These are phyloP conservation scores for Bidens hawaiensis DNA, from an alignment of 140 eudicot species.

Conservation along the genomic window DNA sequence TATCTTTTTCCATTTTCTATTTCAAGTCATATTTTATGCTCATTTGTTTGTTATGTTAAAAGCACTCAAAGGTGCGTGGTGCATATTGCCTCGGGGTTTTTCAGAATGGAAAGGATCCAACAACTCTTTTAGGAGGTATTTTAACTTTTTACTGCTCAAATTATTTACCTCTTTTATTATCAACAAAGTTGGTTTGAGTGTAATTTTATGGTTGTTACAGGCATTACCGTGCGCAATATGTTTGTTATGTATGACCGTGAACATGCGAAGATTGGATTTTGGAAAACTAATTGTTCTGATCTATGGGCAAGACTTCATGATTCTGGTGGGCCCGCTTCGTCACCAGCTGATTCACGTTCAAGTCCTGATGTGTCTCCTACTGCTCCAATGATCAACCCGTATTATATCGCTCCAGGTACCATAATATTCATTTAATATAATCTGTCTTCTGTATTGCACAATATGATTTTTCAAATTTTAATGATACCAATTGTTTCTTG, in stretches of 20 bases:
- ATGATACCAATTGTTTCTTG: not conserved
- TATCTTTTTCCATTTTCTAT: not conserved
- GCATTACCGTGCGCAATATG: slow-evolving; percentile 83
- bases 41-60: slow-evolving; percentile 13
- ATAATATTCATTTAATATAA: not conserved
- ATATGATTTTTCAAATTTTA: not conserved
- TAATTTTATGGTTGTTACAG: slow-evolving; percentile 32
- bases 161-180: not conserved
- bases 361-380: slow-evolving; percentile 41
- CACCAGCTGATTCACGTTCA: slow-evolving; percentile 30
- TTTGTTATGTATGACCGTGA: slow-evolving; percentile 94
- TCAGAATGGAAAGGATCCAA: slow-evolving; percentile 92
- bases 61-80: slow-evolving; percentile 93
- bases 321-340: slow-evolving; percentile 43
- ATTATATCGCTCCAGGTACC: slow-evolving; percentile 51
- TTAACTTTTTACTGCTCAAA: not conserved
- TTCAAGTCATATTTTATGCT: slow-evolving; percentile 3
- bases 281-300: slow-evolving; percentile 98
- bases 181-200: not conserved
- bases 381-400: slow-evolving; percentile 50
- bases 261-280: slow-evolving; percentile 81
- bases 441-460: not conserved
- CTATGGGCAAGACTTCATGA: slow-evolving; percentile 71
- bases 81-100: slow-evolving; percentile 96
- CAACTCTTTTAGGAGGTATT: slow-evolving; percentile 97